These are phyloP conservation scores for Kandelia obovata DNA, from an alignment of 345 rosid genomes.

Conservation along the genomic window DNA sequence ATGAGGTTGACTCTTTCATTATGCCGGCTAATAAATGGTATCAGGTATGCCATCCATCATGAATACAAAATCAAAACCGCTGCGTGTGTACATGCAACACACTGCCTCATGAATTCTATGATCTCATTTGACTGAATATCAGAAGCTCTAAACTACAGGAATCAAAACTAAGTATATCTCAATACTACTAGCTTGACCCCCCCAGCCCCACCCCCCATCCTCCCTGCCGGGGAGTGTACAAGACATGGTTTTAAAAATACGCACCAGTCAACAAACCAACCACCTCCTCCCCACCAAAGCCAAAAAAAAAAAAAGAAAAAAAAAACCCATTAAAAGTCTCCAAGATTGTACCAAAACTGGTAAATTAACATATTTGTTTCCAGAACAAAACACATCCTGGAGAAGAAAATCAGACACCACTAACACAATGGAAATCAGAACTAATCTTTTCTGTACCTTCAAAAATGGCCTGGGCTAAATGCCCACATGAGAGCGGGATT, in stretches of 20 bases:
- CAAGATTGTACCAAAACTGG: not conserved
- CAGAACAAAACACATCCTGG: constrained; percentile 13
- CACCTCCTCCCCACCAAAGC: not conserved
- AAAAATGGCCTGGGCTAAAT: constrained; percentile 8
- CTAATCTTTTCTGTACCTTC: not conserved
- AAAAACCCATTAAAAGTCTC: not conserved
- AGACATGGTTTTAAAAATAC: not conserved
- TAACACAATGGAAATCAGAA: not conserved
- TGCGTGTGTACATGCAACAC: not conserved
- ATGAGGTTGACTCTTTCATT: not conserved
- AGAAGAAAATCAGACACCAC: constrained; percentile 9
- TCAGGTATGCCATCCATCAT: not conserved
- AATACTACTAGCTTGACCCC: not conserved
- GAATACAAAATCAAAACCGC: not conserved
- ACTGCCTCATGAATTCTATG: not conserved
- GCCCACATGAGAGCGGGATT: not conserved
- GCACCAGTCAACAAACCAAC: not conserved
- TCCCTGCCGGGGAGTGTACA: too few relatives aligned
- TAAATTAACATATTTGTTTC: not conserved
- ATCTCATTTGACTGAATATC: not conserved
- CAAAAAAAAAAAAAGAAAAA: too few relatives aligned
- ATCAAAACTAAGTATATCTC: not conserved
- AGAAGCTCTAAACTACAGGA: too few relatives aligned
- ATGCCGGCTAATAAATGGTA: not conserved
- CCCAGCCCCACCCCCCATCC: too few relatives aligned